Evolutionary conservation across 192 early-diverging fungal genomes (phyloP), one percentile per base, ranked within the genome.

Genomic region (Coemansia guatemalensis): DNA sequence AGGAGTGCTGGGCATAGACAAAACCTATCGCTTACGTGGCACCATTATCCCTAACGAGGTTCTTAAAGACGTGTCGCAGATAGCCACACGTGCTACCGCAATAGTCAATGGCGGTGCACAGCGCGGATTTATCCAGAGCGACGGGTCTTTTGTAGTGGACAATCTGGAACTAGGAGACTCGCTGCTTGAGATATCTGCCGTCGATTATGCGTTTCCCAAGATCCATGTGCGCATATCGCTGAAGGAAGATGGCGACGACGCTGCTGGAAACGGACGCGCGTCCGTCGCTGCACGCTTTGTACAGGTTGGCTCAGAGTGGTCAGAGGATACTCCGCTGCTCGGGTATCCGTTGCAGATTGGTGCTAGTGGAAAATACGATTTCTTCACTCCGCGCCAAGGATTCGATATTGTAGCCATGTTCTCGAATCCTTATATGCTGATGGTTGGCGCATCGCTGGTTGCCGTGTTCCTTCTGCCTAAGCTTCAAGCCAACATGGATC

Each of bases 381-480:
- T 83, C 56, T 82, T 75, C 61, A 82, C 73, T 4, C 69, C 68
- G 48, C 82, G 88, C 12, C 85, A 86, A 64, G 81, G 81, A 26
- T 86, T 90, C 76, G 85, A 85, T 60, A 63, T 85, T 25, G 62
- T 80, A 39, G 52, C 82, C 17, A 74, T 90, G 71, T 82, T 90
- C 57, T 71, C 77, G 0, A 90, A 88, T 60, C 88, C 88, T 11
- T 88, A 88, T 69, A 80, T 90, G 63, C 63, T 90, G 55, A 88
- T 90, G 87, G 82, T 84, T 53, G 85, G 83, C 25, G 78, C 78
- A 24, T 84, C 84, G 30, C 66, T 90, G 39, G 33, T 75, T 5
- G 60, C 84, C n/a, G 70, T 90, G 23, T 87, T 88, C 65, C 65
- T 85, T 44, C 33, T 90, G 71, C 88, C 88, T 47, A 85, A 86